These are phyloP conservation scores for Heteromeles arbutifolia DNA, from an alignment of 306 rosid genomes.

Conservation along the genomic window DNA sequence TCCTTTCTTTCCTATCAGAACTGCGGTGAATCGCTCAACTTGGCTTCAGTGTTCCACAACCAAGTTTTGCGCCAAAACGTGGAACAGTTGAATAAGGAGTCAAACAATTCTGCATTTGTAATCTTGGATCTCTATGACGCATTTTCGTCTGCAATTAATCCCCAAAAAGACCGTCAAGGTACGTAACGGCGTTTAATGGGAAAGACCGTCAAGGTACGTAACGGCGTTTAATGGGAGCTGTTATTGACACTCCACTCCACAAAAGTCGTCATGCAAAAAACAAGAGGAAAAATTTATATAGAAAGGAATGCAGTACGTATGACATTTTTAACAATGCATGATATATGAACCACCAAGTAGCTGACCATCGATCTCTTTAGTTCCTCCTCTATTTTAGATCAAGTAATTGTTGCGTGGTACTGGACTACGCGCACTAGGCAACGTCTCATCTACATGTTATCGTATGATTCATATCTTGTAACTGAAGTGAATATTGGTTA, in stretches of 20 bases:
- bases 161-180: not conserved
- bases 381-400: not conserved
- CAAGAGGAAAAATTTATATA: not conserved
- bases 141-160: slow-evolving; percentile 14
- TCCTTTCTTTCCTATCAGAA: not conserved
- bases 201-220: not conserved
- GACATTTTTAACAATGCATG: not conserved
- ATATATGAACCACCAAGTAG: not conserved
- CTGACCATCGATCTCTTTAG: not conserved
- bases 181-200: not conserved
- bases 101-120: not conserved
- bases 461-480: not conserved
- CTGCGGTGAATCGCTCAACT: slow-evolving; percentile 16
- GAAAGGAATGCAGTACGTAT: not conserved
- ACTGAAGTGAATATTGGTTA: not conserved
- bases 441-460: not conserved
- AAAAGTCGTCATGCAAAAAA: not conserved
- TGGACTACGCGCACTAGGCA: not conserved
- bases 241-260: not conserved
- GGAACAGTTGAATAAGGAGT: slow-evolving; percentile 14
- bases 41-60: slow-evolving; percentile 32
- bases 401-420: not conserved
- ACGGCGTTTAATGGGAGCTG: not conserved
- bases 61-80: slow-evolving; percentile 17
- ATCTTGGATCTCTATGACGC: slow-evolving; percentile 33